Conservation (phyloP, 768 basidiomycete species). For the Serendipita sp. region DNA sequence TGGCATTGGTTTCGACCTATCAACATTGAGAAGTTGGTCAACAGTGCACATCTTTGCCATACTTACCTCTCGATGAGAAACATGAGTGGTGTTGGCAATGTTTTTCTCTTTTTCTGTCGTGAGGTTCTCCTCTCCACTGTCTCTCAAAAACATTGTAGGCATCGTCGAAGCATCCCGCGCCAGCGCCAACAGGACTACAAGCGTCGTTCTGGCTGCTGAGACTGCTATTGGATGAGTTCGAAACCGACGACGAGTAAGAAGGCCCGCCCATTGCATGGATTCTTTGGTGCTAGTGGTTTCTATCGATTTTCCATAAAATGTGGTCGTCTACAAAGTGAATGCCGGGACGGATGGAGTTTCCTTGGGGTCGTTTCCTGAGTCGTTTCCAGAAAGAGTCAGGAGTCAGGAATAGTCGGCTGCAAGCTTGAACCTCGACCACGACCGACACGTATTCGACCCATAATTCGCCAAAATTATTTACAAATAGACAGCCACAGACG, state of each 20-base stretch:
- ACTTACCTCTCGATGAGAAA: background rate
- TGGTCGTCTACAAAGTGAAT: too few relatives aligned
- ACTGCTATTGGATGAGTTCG: background rate
- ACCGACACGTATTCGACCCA: background rate
- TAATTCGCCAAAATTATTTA: background rate
- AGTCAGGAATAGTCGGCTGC: background rate
- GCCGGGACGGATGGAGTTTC: too few relatives aligned
- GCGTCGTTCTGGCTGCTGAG: background rate
- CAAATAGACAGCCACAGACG: background rate
- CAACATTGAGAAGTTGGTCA: background rate
- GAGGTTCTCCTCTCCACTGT: background rate
- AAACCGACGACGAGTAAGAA: background rate
- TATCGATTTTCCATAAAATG: background rate
- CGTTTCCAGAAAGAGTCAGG: too few relatives aligned
- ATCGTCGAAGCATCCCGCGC: background rate
- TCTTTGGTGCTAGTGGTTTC: background rate
- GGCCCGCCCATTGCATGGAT: slow-evolving; percentile 4
- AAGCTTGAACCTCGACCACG: background rate
- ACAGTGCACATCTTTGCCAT: background rate
- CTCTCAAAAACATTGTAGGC: background rate
- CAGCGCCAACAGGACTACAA: background rate
- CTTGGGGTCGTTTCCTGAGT: too few relatives aligned
- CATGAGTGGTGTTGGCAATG: background rate
- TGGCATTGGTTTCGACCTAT: background rate
- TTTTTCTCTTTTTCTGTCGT: background rate